These are phyloP conservation scores for Rhodamnia rubescens DNA, from an alignment of 345 rosid genomes.

Conservation along the genomic window DNA sequence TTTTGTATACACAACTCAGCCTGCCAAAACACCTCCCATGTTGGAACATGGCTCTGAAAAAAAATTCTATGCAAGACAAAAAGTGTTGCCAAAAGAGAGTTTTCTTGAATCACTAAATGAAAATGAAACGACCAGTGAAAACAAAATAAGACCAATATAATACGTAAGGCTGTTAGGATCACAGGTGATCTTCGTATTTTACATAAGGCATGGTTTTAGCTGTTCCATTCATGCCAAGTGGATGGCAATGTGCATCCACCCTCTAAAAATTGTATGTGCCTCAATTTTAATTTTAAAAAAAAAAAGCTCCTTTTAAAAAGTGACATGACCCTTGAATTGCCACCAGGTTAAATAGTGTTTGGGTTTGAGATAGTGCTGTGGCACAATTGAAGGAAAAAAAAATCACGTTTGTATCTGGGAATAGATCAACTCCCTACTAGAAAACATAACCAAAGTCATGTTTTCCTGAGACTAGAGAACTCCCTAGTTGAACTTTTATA, in stretches of 20 bases:
- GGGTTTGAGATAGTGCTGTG: neutral
- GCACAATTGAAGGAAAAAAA: neutral
- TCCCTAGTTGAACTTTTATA: neutral
- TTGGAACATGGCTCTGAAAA: neutral
- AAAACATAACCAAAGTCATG: neutral
- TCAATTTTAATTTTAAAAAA: neutral
- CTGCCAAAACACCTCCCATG: neutral
- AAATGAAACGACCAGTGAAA: neutral
- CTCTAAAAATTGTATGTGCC: neutral
- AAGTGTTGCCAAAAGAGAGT: neutral
- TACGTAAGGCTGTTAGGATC: neutral
- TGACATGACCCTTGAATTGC: neutral
- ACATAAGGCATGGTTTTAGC: neutral
- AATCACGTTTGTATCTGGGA: neutral
- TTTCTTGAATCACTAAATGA: neutral
- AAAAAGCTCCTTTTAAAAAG: neutral
- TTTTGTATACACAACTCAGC: neutral
- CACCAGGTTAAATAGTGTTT: neutral
- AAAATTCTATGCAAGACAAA: neutral
- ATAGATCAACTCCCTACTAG: neutral
- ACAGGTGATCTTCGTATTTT: neutral
- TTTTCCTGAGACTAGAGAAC: neutral
- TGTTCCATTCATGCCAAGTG: neutral
- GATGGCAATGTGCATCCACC: neutral
- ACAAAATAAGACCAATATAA: neutral